These are phyloP conservation scores for Beta corolliflora DNA, from an alignment of 179 eudicot genomes.

Conservation along the genomic window DNA sequence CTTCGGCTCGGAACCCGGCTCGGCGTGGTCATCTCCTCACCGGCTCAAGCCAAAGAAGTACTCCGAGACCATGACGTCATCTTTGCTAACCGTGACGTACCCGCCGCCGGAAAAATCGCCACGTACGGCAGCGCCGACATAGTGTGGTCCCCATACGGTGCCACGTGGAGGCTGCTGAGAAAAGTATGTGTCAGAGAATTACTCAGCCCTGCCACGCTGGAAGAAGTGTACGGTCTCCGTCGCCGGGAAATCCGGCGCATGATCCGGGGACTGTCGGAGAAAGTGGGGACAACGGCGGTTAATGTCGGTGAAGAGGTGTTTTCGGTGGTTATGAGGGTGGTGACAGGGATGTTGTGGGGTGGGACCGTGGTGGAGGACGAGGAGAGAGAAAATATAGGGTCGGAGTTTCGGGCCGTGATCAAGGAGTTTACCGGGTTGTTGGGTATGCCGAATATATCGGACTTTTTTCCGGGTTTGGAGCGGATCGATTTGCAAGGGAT, in stretches of 20 bases:
- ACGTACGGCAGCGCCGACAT: slow-evolving; percentile 57
- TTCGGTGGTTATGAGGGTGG: slow-evolving; percentile 46
- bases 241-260: slow-evolving; percentile 44
- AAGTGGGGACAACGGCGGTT: slow-evolving; percentile 29
- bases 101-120: slow-evolving; percentile 42
- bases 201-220: slow-evolving; percentile 52
- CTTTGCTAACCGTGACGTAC: slow-evolving; percentile 73
- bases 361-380: slow-evolving; percentile 42
- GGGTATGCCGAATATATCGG: slow-evolving; percentile 47
- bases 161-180: slow-evolving; percentile 59
- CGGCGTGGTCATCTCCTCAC: slow-evolving; percentile 49
- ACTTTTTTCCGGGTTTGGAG: slow-evolving; percentile 46
- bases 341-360: slow-evolving; percentile 74
- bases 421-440: slow-evolving; percentile 33
- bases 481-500: slow-evolving; percentile 54
- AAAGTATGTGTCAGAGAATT: slow-evolving; percentile 62
- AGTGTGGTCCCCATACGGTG: slow-evolving; percentile 58
- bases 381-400: slow-evolving; percentile 40
- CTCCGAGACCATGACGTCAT: slow-evolving; percentile 53
- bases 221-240: slow-evolving; percentile 44
- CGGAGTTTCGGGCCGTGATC: slow-evolving; percentile 44
- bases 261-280: slow-evolving; percentile 28
- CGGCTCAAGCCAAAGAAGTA: slow-evolving; percentile 51
- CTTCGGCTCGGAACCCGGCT: slow-evolving; percentile 60
- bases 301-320: slow-evolving; percentile 58